Base-by-base conservation (phyloP, 2,329 filamentous ascomycete species). In the Teratosphaeria viscida region DNA sequence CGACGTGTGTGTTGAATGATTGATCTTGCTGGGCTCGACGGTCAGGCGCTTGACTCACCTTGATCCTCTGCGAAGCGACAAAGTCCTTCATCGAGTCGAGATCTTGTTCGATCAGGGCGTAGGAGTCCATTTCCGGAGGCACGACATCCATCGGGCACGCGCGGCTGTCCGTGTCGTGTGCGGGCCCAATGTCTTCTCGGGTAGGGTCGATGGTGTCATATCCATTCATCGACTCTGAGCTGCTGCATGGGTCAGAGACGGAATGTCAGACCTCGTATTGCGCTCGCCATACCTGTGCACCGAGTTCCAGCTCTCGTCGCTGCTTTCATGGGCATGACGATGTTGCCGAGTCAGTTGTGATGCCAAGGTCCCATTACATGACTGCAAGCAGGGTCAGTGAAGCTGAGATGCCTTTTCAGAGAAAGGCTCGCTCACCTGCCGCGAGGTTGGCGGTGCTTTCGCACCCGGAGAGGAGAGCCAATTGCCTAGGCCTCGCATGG, bases 51-150 rank as follows among this genome's bases (percentile, higher is more conserved):
- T 23, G 43, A 49, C 19, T 26, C 27, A 8, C 53, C 34, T 32
- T 37, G 19, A 26, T 12, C 27, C 57, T 59, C 7, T 66, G 58
- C 43, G 35, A 60, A 35, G 56, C 14, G 3, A 68, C 59, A 23
- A 66, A 61, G 12, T 59, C 57, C 37, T 65, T 67, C 59, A 68
- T 56, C 14, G 49, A 43, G 49, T 67, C 64, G 39, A 68, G 60
- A 37, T 66, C 66, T 12, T 63, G 62, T 43, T 66, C 62, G 54
- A 68, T 61, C 26, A 54, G 37, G 27, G 65, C 66, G 57, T 63
- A 64, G 5, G 54, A 52, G 34, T 65, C 61, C 6, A 60, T 57
- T n/a, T 49, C 11, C 11, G 37, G 43, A 2, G n/a, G 43, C 8
- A 49, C 43, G 43, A 14, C 35, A n/a, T 11, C 27, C 52, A 54